A percentile compares a stretch with the other conserved stretches of the same genome.
Conservation (phyloP, 108 stramenopile genomes). For the Fistulifera pelliculosa region DNA sequence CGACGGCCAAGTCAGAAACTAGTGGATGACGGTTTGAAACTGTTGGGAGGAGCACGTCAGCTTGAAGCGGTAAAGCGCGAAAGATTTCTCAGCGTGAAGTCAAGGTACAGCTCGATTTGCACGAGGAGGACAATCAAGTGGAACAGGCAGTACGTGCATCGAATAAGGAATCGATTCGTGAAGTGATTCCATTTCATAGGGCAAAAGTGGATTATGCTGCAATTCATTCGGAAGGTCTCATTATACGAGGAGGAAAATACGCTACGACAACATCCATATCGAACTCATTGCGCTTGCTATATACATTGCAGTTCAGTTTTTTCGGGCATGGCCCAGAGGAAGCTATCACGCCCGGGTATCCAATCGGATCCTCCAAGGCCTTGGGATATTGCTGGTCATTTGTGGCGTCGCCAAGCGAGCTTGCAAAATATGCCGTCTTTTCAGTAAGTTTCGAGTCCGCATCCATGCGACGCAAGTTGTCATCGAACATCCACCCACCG, state of each 20-base stretch:
- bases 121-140: too few relatives aligned
- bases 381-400: constrained; percentile 84
- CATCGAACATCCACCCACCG: constrained; percentile 54
- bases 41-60: too few relatives aligned
- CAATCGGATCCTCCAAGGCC: constrained; percentile 17
- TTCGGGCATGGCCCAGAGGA: constrained; percentile 76
- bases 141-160: too few relatives aligned
- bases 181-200: constrained; percentile 6
- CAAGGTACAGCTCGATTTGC: too few relatives aligned
- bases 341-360: constrained; percentile 54
- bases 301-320: constrained; percentile 46
- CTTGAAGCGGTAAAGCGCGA: too few relatives aligned
- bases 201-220: constrained; percentile 62
- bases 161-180: constrained; percentile 3
- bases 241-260: constrained; percentile 44
- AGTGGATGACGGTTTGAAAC: too few relatives aligned
- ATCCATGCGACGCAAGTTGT: constrained; percentile 37
- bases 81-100: too few relatives aligned
- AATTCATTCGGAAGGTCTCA: constrained; percentile 38
- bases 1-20: too few relatives aligned
- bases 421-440: constrained; percentile 47
- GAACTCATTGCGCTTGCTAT: constrained; percentile 49
- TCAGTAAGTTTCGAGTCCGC: constrained; percentile 41
- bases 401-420: constrained; percentile 17
- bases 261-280: constrained; percentile 58